Evolutionary conservation across 495 filamentous ascomycete species (phyloP).

Genomic region (Sporormia fimetaria): DNA sequence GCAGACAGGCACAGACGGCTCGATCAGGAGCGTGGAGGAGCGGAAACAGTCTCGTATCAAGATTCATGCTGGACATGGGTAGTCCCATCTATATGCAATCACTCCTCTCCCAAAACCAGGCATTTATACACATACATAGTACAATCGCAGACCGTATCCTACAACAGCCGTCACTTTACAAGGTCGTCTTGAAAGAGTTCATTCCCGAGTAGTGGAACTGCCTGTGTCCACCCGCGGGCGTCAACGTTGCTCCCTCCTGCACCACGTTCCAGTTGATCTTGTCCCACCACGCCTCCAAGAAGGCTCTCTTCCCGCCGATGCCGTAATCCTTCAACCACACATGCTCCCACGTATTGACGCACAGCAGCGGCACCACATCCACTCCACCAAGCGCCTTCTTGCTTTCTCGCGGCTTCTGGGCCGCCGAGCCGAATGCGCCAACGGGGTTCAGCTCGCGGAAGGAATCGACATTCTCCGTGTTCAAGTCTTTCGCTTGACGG

Average conservation of each 20-base stretch:
- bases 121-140: too few species aligned
- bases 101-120: too few species aligned
- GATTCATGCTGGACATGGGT: too few species aligned
- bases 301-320: slow-evolving; percentile 64
- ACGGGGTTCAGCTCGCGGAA: slow-evolving; percentile 29
- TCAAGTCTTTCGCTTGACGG: slow-evolving; percentile 68
- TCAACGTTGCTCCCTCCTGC: slow-evolving; percentile 2
- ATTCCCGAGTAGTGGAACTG: too few species aligned
- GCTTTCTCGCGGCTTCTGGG: slow-evolving; percentile 38
- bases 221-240: too few species aligned
- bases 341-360: slow-evolving; percentile 95
- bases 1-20: too few species aligned
- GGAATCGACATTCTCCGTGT: slow-evolving; percentile 41
- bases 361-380: slow-evolving; percentile 64
- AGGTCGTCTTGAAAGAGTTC: too few species aligned
- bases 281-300: slow-evolving; percentile 75
- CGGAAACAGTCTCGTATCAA: too few species aligned
- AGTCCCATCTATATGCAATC: too few species aligned
- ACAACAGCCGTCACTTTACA: too few species aligned
- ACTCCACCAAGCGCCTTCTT: slow-evolving; percentile 43
- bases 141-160: too few species aligned
- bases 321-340: slow-evolving; percentile 81
- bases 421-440: slow-evolving; percentile 37
- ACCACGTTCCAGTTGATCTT: slow-evolving; percentile 75
- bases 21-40: too few species aligned